Evolutionary conservation across 116 monocot species (phyloP), one percentile per base, ranked within the genome.

Genomic region (Trichopus zeylanicus): DNA sequence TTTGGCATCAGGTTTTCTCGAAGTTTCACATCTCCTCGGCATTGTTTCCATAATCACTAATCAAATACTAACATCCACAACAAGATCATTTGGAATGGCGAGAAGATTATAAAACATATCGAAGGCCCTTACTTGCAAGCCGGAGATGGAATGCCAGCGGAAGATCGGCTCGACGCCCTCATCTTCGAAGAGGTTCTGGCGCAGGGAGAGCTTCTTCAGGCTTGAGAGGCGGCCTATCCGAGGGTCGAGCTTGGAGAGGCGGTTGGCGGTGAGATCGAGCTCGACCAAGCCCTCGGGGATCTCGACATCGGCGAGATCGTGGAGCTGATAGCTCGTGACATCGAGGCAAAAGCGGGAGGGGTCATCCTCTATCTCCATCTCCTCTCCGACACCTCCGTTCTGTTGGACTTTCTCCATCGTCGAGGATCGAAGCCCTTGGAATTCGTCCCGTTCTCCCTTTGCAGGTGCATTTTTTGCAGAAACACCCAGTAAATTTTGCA

Each of bases 231-330:
- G 27, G 15, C 57, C 69, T 66, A 98, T 91, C 51, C 91, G 66
- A 3, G 65, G 68, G 55, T 98, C 91, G 29, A 98, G 39, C 49
- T 26, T 48, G 51, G 87, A 53, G 5, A 98, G 80, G 13, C 97
- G 61, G 57, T 98, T 98, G 20, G 97, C 87, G 31, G 97, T 98
- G 60, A 98, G 85, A 75, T 98, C 97, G 52, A 98, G 51, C 78
- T 98, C 91, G 32, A 82, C 66, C 39, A 98, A 67, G 12, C 20
- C 66, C 26, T 72, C 68, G 53, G 97, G 82, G 28, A 98, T 71
- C 51, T 91, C 91, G 29, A 98, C 65, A 10, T 67, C 77, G 35
- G 46, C 56, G 13, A 98, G 85, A 73, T 91, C 84, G 70, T 88
- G 97, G 72, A 98, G 83, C 74, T 98, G 97, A 62, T 59, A 98